phyloP scores from a whole-genome alignment of 345 rosid genomes.

The Rhodomyrtus tomentosa region DNA sequence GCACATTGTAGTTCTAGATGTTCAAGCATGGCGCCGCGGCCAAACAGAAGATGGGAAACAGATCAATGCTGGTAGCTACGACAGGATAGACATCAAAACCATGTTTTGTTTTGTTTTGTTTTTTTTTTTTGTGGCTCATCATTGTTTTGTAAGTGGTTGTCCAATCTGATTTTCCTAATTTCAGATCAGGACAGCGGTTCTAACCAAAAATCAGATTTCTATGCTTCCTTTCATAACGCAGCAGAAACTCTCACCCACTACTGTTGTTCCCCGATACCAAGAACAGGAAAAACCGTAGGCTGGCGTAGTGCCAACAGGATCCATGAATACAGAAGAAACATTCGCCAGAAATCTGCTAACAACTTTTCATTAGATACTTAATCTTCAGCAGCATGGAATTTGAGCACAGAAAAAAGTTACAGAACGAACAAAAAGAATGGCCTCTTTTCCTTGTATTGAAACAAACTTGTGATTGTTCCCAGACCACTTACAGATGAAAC shows the following conservation, averaged over 20 bases:
- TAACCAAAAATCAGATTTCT: background rate
- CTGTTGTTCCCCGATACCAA: background rate
- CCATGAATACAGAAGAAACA: background rate
- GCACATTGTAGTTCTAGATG: background rate
- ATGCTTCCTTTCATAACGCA: background rate
- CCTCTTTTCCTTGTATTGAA: background rate
- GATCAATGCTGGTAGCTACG: slow-evolving; percentile 5
- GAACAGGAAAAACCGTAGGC: background rate
- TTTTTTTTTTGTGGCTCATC: background rate
- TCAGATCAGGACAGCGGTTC: background rate
- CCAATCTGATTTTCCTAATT: background rate
- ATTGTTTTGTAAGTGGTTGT: background rate
- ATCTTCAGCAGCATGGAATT: background rate
- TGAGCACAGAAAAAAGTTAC: background rate
- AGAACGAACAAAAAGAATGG: background rate
- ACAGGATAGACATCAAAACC: background rate
- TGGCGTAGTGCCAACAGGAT: background rate
- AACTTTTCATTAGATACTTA: background rate
- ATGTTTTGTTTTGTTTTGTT: background rate
- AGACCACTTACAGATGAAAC: background rate
- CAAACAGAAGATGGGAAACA: slow-evolving; percentile 2
- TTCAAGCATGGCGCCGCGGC: background rate
- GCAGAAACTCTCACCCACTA: background rate
- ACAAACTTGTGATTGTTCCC: background rate
- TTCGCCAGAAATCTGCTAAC: background rate